phyloP scores from a whole-genome alignment of 345 rosid species.

The Angophora floribunda region DNA sequence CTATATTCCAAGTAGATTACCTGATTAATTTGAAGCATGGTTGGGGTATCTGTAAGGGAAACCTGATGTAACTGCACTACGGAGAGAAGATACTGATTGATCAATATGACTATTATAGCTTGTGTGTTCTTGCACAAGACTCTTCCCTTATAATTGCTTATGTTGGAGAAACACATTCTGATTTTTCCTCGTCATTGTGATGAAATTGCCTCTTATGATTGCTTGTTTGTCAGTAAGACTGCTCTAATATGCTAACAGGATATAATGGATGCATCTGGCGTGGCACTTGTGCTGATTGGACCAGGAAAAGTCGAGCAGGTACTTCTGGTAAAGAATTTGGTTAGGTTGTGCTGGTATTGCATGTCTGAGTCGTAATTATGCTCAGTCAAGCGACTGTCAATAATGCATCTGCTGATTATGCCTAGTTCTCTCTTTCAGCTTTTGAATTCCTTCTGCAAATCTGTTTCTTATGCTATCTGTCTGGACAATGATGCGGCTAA shows the following conservation, averaged over 20 bases:
- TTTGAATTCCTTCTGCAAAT: background rate
- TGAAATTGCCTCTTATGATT: background rate
- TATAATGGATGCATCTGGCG: constrained; percentile 75
- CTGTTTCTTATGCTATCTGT: background rate
- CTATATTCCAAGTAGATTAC: background rate
- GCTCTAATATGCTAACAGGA: constrained; percentile 32
- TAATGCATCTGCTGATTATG: background rate
- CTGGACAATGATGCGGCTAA: background rate
- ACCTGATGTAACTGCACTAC: background rate
- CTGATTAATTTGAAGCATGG: background rate
- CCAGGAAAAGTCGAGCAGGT: constrained; percentile 89
- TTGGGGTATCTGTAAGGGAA: background rate
- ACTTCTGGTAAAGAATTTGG: background rate
- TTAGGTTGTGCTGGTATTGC: background rate
- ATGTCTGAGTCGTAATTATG: background rate
- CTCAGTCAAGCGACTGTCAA: background rate
- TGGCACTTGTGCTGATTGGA: constrained; percentile 69
- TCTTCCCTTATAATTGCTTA: background rate
- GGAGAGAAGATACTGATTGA: background rate
- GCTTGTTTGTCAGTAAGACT: background rate
- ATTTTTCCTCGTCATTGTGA: background rate
- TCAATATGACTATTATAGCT: background rate
- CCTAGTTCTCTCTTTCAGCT: background rate
- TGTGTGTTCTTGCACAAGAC: background rate
- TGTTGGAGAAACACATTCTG: background rate